A percentile compares a stretch with the other conserved stretches of the same genome.
These are phyloP conservation scores for Coemansia sp. DNA, from an alignment of 192 early-diverging fungal genomes.

Conservation along the genomic window DNA sequence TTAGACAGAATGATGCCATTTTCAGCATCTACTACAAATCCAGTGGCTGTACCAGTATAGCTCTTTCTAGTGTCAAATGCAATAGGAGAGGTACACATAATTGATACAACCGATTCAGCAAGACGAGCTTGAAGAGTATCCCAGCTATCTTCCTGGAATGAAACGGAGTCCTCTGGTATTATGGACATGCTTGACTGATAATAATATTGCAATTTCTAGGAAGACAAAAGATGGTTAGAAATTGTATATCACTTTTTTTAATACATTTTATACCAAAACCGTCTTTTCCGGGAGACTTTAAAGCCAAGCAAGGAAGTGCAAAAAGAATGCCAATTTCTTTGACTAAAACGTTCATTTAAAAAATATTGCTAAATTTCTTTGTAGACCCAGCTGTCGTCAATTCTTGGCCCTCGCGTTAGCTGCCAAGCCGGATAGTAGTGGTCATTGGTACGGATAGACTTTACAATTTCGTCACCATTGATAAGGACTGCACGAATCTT, in stretches of 20 bases:
- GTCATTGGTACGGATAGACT: slow-evolving; percentile 30
- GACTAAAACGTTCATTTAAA: not conserved
- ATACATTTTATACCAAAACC: no score
- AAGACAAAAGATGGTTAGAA: not conserved
- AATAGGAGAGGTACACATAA: not conserved
- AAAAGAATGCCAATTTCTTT: no score
- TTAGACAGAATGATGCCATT: slow-evolving; percentile 70
- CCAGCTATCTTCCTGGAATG: slow-evolving; percentile 7
- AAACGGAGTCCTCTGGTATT: no score
- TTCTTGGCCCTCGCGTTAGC: slow-evolving; percentile 18
- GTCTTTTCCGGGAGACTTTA: no score
- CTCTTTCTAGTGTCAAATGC: not conserved
- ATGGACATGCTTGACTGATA: no score
- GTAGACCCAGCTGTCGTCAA: slow-evolving; percentile 26
- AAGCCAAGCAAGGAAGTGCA: no score
- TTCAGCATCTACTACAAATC: slow-evolving; percentile 71
- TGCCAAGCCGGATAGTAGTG: slow-evolving; percentile 39
- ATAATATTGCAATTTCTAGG: no score
- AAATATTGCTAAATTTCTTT: slow-evolving; percentile 15
- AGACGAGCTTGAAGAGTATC: slow-evolving; percentile 22
- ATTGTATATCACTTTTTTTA: no score
- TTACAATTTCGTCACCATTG: slow-evolving; percentile 16
- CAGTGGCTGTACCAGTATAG: slow-evolving; percentile 50
- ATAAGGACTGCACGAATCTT: slow-evolving; percentile 13
- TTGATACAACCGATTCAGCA: slow-evolving; percentile 15